phyloP scores from a whole-genome alignment of 768 basidiomycete genomes.

The Phaeolepiota aurea region DNA sequence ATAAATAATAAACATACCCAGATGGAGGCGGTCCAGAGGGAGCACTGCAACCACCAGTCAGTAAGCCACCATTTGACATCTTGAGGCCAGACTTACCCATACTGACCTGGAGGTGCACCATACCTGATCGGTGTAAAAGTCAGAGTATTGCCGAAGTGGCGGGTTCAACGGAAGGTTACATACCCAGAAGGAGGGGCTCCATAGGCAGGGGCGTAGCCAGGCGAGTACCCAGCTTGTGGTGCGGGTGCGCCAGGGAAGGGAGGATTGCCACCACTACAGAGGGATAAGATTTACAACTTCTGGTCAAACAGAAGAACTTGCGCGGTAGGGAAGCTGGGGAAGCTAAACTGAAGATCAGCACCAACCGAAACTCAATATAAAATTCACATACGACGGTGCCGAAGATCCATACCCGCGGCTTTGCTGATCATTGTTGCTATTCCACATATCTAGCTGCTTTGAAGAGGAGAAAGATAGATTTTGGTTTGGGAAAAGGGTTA shows the following conservation, averaged over 20 bases:
- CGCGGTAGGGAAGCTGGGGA: constrained; percentile 12
- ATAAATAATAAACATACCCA: constrained; percentile 7
- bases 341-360: too few relatives aligned
- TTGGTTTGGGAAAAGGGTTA: neutral
- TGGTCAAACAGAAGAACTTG: constrained; percentile 6
- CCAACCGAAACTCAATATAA: too few relatives aligned
- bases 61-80: too few relatives aligned
- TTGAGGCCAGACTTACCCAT: too few relatives aligned
- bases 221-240: constrained; percentile 27
- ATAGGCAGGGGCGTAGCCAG: constrained; percentile 22
- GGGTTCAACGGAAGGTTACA: too few relatives aligned
- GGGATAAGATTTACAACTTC: neutral
- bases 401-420: constrained; percentile 12
- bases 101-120: neutral
- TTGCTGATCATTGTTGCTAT: constrained; percentile 19
- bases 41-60: constrained; percentile 14
- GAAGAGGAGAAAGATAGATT: too few relatives aligned
- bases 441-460: too few relatives aligned
- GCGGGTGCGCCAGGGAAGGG: constrained; percentile 8
- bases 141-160: neutral
- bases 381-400: constrained; percentile 14
- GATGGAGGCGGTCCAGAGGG: constrained; percentile 11
- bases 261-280: neutral
- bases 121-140: neutral
- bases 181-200: constrained; percentile 15